Evolutionary conservation across 352 stramenopile genomes (phyloP).

Genomic region (Blastocystis sp.): DNA sequence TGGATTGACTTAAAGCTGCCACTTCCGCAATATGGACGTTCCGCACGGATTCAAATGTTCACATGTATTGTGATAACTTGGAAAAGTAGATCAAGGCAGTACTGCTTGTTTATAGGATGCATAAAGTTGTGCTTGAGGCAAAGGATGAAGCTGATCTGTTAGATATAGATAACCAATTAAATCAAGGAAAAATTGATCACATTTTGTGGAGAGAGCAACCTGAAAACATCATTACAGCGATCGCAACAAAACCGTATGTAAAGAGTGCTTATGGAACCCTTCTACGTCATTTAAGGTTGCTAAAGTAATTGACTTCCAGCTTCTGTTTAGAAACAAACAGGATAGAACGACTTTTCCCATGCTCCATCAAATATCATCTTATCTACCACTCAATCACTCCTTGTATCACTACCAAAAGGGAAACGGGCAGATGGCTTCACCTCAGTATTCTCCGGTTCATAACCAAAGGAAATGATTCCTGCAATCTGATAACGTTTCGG

Average conservation of each 20-base stretch:
- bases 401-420: neutral
- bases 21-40: conserved; percentile 48
- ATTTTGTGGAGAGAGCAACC: conserved; percentile 69
- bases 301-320: conserved; percentile 11
- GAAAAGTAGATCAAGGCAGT: neutral
- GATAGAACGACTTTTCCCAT: conserved; percentile 32
- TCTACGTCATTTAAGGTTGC: conserved; percentile 33
- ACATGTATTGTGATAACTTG: conserved; percentile 31
- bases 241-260: conserved; percentile 62
- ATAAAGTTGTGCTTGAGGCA: conserved; percentile 67
- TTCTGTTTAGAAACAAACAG: neutral
- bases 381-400: neutral
- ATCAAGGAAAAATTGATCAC: conserved; percentile 24
- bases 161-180: conserved; percentile 8
- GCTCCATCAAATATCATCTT: conserved; percentile 33
- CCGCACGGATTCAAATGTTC: neutral
- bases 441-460: neutral
- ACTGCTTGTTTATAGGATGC: conserved; percentile 1
- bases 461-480: conserved; percentile 45
- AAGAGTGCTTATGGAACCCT: conserved; percentile 48
- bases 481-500: conserved; percentile 61
- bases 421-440: conserved; percentile 30
- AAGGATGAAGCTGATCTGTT: conserved; percentile 56
- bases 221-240: conserved; percentile 64
- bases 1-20: conserved; percentile 2